Evolutionary conservation across 2,329 filamentous ascomycete species (phyloP).

Genomic region (Trichoderma semiorbis): DNA sequence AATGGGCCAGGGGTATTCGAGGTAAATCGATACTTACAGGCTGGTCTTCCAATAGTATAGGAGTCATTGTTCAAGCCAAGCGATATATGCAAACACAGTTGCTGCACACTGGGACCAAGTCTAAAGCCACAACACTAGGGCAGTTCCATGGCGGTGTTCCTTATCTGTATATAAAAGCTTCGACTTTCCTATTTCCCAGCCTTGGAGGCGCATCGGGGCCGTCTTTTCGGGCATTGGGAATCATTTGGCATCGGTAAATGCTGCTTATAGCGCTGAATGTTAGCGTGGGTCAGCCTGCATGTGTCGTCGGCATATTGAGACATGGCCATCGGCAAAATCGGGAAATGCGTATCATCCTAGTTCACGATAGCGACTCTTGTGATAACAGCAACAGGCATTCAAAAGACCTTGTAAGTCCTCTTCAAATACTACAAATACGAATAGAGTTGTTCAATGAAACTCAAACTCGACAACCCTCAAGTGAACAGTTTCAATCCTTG

Average conservation of each 20-base stretch:
- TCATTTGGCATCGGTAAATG: background rate
- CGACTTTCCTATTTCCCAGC: background rate
- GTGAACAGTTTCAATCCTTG: background rate
- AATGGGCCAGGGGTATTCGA: background rate
- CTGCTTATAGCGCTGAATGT: background rate
- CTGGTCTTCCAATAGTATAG: background rate
- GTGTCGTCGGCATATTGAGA: background rate
- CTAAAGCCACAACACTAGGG: background rate
- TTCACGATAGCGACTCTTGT: background rate
- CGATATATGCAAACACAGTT: background rate
- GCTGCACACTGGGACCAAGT: background rate
- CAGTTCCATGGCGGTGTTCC: background rate
- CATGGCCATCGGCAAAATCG: background rate
- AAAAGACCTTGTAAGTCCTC: constrained; percentile 7
- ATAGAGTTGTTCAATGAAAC: background rate
- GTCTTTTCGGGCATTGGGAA: background rate
- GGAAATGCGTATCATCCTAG: background rate
- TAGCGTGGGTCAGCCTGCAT: background rate
- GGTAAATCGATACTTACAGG: background rate
- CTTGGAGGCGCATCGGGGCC: background rate
- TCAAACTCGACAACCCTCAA: background rate
- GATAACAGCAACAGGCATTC: background rate
- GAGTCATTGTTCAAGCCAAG: background rate
- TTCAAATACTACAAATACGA: background rate
- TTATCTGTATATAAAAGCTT: constrained; percentile 14